phyloP scores from a whole-genome alignment of 306 rosid species.

The Trifolium subterraneum region DNA sequence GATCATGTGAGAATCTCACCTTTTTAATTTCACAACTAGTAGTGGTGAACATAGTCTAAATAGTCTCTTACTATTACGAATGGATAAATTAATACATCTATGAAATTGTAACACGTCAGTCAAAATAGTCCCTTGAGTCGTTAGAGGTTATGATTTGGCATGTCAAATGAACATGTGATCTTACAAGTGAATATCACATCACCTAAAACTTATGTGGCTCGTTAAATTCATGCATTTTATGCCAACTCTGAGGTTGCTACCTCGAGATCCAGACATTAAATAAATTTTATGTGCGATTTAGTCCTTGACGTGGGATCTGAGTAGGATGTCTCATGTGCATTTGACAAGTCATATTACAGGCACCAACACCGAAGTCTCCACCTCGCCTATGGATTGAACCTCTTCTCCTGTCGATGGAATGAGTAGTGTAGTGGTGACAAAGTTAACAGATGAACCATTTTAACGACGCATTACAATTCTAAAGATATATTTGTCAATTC shows the following conservation, averaged over 20 bases:
- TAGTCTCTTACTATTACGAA: neutral
- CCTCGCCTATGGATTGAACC: no score
- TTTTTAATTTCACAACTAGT: neutral
- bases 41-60: neutral
- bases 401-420: no score
- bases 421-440: no score
- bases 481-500: neutral
- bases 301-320: neutral
- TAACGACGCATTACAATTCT: neutral
- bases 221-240: neutral
- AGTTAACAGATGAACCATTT: neutral
- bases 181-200: neutral
- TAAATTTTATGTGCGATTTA: neutral
- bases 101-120: neutral
- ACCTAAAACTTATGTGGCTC: neutral
- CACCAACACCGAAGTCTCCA: no score
- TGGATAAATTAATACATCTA: neutral
- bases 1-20: neutral
- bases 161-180: neutral
- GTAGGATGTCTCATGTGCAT: neutral
- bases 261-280: neutral
- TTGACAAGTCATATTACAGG: neutral
- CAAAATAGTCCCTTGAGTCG: neutral
- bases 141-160: neutral
- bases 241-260: neutral